A percentile compares a stretch with the other conserved stretches of the same genome.
Evolutionary conservation across 2,329 filamentous ascomycete species (phyloP).

Genomic region (Diaporthe destruens): DNA sequence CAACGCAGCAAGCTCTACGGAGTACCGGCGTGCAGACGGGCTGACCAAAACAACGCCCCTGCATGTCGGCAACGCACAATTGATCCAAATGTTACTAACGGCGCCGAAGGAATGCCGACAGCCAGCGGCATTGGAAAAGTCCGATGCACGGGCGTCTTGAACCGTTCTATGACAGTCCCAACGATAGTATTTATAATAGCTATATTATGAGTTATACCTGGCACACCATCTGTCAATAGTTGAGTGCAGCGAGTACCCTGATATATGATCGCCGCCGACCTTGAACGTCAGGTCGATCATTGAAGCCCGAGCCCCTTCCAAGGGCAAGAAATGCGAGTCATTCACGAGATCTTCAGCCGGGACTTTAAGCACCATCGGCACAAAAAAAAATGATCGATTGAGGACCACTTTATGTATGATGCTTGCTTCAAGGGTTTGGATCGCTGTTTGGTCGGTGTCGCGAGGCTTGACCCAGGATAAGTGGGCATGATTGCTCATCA

Average conservation of each 20-base stretch:
- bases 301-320: neutral
- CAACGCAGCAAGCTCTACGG: constrained; percentile 8
- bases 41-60: constrained; percentile 22
- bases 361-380: neutral
- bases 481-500: constrained; percentile 13
- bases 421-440: constrained; percentile 16
- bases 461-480: constrained; percentile 3
- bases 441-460: constrained; percentile 4
- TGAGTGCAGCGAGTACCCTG: neutral
- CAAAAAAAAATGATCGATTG: constrained; percentile 18
- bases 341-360: constrained; percentile 1
- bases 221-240: constrained; percentile 8
- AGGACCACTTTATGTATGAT: constrained; percentile 9
- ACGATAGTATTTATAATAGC: neutral
- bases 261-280: neutral
- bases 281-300: constrained; percentile 17
- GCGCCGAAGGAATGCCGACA: constrained; percentile 17
- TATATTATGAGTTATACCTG: neutral
- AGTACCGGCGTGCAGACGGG: neutral
- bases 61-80: constrained; percentile 6
- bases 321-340: neutral
- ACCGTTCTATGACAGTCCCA: neutral
- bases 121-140: neutral
- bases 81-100: neutral
- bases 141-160: constrained; percentile 10